Conservation (phyloP, 139 green algal species). For the Deuterostichococcus epilithicus region DNA sequence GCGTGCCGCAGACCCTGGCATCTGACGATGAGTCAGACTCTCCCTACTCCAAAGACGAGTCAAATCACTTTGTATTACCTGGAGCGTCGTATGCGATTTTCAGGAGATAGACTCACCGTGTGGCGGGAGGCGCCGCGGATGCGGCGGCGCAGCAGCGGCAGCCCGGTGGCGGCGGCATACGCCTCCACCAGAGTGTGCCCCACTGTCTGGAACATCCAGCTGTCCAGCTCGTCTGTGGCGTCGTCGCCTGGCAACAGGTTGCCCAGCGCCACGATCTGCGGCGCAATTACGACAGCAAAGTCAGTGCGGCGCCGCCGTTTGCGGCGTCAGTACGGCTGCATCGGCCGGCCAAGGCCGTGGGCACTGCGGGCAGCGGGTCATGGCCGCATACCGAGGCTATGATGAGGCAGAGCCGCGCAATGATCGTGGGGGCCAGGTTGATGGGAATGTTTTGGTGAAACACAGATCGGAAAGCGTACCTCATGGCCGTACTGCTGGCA, state of each 20-base stretch:
- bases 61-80: not conserved
- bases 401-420: too few species aligned
- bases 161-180: conserved; percentile 75
- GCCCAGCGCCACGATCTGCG: conserved; percentile 59
- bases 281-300: not conserved
- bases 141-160: conserved; percentile 77
- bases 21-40: too few species aligned
- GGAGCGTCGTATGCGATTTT: too few species aligned
- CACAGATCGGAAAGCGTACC: conserved; percentile 5
- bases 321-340: too few species aligned
- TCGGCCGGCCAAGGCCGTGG: too few species aligned
- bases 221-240: conserved; percentile 83
- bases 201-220: conserved; percentile 95
- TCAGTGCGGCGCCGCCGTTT: not conserved
- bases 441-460: too few species aligned
- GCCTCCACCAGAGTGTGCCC: conserved; percentile 79
- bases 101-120: too few species aligned
- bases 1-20: too few species aligned
- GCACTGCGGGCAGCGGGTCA: too few species aligned
- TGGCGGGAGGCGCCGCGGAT: conserved; percentile 57
- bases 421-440: too few species aligned
- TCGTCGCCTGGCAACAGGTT: conserved; percentile 67
- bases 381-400: not conserved
- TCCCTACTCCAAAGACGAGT: too few species aligned
- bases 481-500: conserved; percentile 56